A percentile compares a stretch with the other conserved stretches of the same genome.
Evolutionary conservation across 306 rosid genomes (phyloP).

Genomic region (Dalbergia oliveri): DNA sequence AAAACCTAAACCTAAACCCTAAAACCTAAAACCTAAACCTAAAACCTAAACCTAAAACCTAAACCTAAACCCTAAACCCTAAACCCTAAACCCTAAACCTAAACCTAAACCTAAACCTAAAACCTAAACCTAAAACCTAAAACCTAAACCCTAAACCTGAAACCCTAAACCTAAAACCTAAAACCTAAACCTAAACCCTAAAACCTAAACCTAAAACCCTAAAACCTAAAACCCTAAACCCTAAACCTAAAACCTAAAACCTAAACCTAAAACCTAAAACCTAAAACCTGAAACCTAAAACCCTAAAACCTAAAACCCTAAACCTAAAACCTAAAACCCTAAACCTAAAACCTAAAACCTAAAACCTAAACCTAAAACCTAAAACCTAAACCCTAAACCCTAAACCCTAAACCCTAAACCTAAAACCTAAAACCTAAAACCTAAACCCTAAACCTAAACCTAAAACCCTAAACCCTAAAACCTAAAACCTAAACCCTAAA

Average conservation of each 20-base stretch:
- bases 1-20: conserved; percentile 29
- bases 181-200: conserved; percentile 41
- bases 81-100: conserved; percentile 21
- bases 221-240: too few species aligned
- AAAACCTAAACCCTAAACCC: conserved; percentile 27
- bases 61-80: conserved; percentile 18
- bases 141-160: conserved; percentile 16
- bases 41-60: conserved; percentile 15
- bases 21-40: conserved; percentile 28
- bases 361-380: conserved; percentile 5
- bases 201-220: conserved; percentile 38
- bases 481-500: conserved; percentile 16
- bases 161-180: conserved; percentile 35
- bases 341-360: conserved; percentile 27
- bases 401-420: conserved; percentile 23
- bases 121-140: conserved; percentile 34
- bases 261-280: conserved; percentile 30
- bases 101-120: too few species aligned
- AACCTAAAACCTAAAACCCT: background rate
- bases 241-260: conserved; percentile 39
- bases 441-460: conserved; percentile 23
- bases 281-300: conserved; percentile 35
- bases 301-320: conserved; percentile 32
- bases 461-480: conserved; percentile 22
- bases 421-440: conserved; percentile 20